Evolutionary conservation across 129 eudicot genomes (phyloP).

Genomic region (Oenanthe sinensis): DNA sequence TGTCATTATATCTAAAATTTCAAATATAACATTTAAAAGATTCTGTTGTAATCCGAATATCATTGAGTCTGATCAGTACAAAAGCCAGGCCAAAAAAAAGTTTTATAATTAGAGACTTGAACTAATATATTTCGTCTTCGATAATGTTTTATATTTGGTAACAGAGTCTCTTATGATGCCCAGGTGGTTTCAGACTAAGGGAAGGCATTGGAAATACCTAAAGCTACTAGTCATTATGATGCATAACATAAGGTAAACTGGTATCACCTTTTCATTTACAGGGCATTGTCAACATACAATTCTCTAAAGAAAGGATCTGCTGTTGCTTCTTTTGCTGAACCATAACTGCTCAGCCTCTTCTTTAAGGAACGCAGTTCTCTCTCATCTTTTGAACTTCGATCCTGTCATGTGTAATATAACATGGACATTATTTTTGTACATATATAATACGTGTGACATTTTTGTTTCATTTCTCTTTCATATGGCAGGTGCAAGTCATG

Average conservation of each 20-base stretch:
- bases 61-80: not conserved
- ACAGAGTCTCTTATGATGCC: not conserved
- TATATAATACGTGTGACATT: not conserved
- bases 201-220: not conserved
- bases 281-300: slow-evolving; percentile 17
- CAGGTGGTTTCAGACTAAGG: not conserved
- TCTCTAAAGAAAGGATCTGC: slow-evolving; percentile 65
- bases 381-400: slow-evolving; percentile 58
- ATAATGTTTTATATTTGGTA: not conserved
- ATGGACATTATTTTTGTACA: not conserved
- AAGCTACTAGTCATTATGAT: not conserved
- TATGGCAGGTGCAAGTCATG: not conserved
- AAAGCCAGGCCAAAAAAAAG: not conserved
- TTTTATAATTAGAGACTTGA: not conserved
- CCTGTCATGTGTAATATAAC: slow-evolving; percentile 27
- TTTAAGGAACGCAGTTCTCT: slow-evolving; percentile 76
- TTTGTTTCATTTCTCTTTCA: not conserved
- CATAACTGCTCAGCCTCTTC: slow-evolving; percentile 60
- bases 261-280: not conserved
- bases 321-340: slow-evolving; percentile 62
- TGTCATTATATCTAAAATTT: too few relatives aligned
- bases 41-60: too few relatives aligned
- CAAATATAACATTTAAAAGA: too few relatives aligned
- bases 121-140: not conserved
- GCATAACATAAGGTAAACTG: not conserved